Conservation (phyloP, 2,329 filamentous ascomycete genomes). For the Penicillium concentricum region DNA sequence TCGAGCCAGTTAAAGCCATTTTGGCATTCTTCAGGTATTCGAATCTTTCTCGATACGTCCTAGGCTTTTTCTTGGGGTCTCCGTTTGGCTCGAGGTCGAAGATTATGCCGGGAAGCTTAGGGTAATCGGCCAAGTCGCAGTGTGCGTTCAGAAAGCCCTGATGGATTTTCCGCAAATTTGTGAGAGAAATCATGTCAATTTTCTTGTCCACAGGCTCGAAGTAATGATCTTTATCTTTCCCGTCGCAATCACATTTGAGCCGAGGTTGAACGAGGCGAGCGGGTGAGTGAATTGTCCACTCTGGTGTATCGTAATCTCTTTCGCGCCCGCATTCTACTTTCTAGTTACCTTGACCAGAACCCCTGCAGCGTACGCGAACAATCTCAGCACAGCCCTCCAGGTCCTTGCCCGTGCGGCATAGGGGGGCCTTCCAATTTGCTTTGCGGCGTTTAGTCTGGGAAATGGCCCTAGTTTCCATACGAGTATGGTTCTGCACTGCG, state of each 20-base stretch:
- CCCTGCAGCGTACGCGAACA: not conserved
- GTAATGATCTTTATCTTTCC: not conserved
- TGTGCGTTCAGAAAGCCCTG: not conserved
- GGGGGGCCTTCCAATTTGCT: not conserved
- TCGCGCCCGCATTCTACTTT: not conserved
- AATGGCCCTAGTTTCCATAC: not conserved
- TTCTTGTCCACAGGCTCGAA: not conserved
- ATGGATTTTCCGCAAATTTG: not conserved
- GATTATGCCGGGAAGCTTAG: not conserved
- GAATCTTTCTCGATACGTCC: not conserved
- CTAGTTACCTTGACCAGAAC: not conserved
- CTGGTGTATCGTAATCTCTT: not conserved
- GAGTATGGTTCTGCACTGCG: not conserved
- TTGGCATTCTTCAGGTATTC: not conserved
- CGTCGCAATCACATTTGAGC: not conserved
- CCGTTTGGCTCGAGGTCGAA: not conserved
- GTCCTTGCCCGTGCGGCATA: not conserved
- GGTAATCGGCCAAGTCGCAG: not conserved
- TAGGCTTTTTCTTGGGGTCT: not conserved
- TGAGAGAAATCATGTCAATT: not conserved
- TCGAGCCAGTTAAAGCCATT: not conserved
- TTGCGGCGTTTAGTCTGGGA: not conserved
- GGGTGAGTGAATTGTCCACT: not conserved
- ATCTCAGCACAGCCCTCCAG: not conserved
- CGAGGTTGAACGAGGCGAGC: not conserved